Evolutionary conservation across 306 rosid genomes (phyloP), one percentile per base, ranked within the genome.

Genomic region (Castanea crenata): DNA sequence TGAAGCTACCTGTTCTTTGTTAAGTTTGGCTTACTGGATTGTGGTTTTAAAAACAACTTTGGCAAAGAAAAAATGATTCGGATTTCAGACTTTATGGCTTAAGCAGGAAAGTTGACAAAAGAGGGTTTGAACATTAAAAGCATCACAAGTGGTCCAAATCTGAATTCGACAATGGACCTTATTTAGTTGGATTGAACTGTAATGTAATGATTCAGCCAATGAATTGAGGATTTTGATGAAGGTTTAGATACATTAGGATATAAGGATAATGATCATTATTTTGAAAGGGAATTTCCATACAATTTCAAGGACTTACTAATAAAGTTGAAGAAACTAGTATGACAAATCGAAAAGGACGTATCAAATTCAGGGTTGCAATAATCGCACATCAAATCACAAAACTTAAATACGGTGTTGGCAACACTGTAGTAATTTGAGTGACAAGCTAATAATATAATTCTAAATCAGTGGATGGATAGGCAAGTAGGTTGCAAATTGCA

Each of bases 351-450:
- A 65, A 65, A 68, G 72, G 72, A 34, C 46, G 55, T n/a, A 21
- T 69, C 34, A 68, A 46, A 64, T 38, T 63, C 44, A 52, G 73
- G 57, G 76, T 55, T 38, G 83, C 74, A 62, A 73, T 54, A 52
- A 69, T 31, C 56, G n/a, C 73, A 71, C 55, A 51, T 76, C 74
- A 86, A 77, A 69, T 90, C 84, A 77, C 3, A 23, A 86, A 84
- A 69, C 84, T 65, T 74, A 55, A 82, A 74, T 67, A 58, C 69
- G 71, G 75, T 68, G 69, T 46, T 65, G 55, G 79, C 25, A 80
- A 78, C 69, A 74, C 64, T 56, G 14, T 59, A 44, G n/a, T 65
- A 31, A 20, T 41, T 23, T 31, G 15, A 20, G 25, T 8, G 4
- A 62, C n/a, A 32, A 41, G 31, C 44, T 27, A n/a, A 69, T 16